Evolutionary conservation across 2,329 filamentous ascomycete species (phyloP).

Genomic region (Lachnellula subtilissima): DNA sequence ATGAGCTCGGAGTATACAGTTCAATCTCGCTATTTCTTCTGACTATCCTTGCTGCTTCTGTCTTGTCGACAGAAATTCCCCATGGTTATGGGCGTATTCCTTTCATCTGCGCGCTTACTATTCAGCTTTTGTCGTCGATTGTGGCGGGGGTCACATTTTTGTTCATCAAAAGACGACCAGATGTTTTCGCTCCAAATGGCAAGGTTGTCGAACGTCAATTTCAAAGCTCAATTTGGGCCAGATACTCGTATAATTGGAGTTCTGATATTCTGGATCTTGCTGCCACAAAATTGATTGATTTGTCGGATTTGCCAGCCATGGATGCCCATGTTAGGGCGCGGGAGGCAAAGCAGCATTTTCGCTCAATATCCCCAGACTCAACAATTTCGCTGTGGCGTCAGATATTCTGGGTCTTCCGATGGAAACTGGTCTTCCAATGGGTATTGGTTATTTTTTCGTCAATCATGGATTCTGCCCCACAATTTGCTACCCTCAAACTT

Average conservation of each 20-base stretch:
- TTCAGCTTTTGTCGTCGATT: not conserved
- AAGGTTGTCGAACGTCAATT: slow-evolving; percentile 49
- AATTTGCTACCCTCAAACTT: slow-evolving; percentile 19
- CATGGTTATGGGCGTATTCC: too few relatives aligned
- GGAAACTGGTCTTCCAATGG: slow-evolving; percentile 6
- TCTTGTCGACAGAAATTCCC: too few relatives aligned
- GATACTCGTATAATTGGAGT: slow-evolving; percentile 63
- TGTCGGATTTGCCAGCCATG: slow-evolving; percentile 49
- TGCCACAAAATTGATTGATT: slow-evolving; percentile 53
- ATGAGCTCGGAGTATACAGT: too few relatives aligned
- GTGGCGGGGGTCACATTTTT: slow-evolving; percentile 9
- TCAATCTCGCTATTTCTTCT: too few relatives aligned
- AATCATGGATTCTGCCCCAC: slow-evolving; percentile 13
- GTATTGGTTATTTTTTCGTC: slow-evolving; percentile 10
- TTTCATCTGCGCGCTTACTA: too few relatives aligned
- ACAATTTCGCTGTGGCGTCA: slow-evolving; percentile 50
- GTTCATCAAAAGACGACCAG: slow-evolving; percentile 57
- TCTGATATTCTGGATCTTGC: slow-evolving; percentile 49
- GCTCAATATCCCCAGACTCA: slow-evolving; percentile 37
- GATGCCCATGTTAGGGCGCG: slow-evolving; percentile 47
- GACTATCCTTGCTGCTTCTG: too few relatives aligned
- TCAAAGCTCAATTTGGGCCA: slow-evolving; percentile 53
- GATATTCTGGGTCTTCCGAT: slow-evolving; percentile 52
- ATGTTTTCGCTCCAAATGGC: slow-evolving; percentile 52
- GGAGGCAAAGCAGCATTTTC: slow-evolving; percentile 47